Evolutionary conservation across 352 stramenopile genomes (phyloP).

Genomic region (Pythium graminicola): DNA sequence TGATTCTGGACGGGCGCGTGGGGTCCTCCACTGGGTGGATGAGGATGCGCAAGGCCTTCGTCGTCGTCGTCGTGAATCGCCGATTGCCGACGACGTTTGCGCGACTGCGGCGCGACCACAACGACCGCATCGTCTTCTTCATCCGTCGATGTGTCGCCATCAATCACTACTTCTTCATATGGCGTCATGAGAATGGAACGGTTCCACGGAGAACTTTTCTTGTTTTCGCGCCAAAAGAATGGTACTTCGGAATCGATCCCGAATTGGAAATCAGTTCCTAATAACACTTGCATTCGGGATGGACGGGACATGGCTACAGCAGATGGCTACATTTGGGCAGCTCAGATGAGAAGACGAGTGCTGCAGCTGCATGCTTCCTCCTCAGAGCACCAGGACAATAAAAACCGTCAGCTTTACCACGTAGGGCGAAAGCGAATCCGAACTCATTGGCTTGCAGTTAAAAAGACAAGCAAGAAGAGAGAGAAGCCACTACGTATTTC

Average conservation of each 20-base stretch:
- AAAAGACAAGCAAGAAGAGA: neutral
- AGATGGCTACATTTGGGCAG: slow-evolving; percentile 3
- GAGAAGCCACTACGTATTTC: no score
- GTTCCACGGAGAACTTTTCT: neutral
- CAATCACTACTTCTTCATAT: slow-evolving; percentile 65
- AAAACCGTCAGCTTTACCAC: no score
- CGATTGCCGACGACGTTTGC: slow-evolving; percentile 54
- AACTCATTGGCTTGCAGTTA: neutral
- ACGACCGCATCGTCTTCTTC: slow-evolving; percentile 45
- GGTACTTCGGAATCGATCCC: neutral
- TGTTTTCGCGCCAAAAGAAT: neutral
- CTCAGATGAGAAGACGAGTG: no score
- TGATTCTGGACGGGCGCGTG: no score
- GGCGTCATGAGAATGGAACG: slow-evolving; percentile 14
- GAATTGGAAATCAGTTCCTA: neutral
- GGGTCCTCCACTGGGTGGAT: neutral
- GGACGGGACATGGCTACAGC: neutral
- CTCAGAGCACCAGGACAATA: no score
- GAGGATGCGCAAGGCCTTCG: slow-evolving; percentile 21
- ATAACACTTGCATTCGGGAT: neutral
- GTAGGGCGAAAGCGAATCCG: no score
- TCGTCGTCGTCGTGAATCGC: slow-evolving; percentile 57
- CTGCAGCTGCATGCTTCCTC: no score
- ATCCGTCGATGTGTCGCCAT: slow-evolving; percentile 45
- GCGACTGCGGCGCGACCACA: slow-evolving; percentile 43